Evolutionary conservation across 1,139 yeast species (phyloP), one percentile per base, ranked within the genome.

Genomic region (Taphrina pruni): DNA sequence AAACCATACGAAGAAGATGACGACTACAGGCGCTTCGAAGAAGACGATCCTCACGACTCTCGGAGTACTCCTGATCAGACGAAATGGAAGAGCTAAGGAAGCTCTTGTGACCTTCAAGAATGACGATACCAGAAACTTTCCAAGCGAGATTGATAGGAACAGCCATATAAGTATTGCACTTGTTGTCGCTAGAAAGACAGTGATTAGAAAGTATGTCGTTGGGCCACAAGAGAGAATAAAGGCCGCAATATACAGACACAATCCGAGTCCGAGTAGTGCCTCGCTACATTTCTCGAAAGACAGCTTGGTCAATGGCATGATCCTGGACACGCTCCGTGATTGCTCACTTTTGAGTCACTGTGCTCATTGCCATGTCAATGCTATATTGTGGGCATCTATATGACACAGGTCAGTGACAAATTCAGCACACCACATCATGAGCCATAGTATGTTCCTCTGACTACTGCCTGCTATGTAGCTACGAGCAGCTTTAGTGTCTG

Each of bases 1-100:
- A 36, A 65, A 65, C 58, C 64, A 65, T 14, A 57, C 11, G 45
- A 50, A 65, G 58, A 65, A 65, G 38, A 43, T 20, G 12, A 65
- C 46, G 38, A 65, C 51, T 12, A 65, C 39, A 1, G 69, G 64
- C 12, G 60, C 54, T 12, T 65, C 69, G n/a, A 60, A 50, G 52
- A 65, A 64, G n/a, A 48, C 51, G 12, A 46, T 39, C 5, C 67
- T 41, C 12, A 64, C 32, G 21, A 46, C 26, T 7, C 45, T 54
- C 6, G 67, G 67, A 3, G 50, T 48, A 20, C 20, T 46, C 48
- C 67, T 32, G 46, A 64, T 64, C 38, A 64, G 38, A 17, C 61
- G 43, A 38, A 64, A 64, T 4, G 67, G 67, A n/a, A 64, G 32
- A 38, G 54, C 41, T 14, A 64, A 21, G 4, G 46, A 38, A 11